Evolutionary conservation across 2,329 filamentous ascomycete genomes (phyloP).

Genomic region (Apiospora pterosperma): DNA sequence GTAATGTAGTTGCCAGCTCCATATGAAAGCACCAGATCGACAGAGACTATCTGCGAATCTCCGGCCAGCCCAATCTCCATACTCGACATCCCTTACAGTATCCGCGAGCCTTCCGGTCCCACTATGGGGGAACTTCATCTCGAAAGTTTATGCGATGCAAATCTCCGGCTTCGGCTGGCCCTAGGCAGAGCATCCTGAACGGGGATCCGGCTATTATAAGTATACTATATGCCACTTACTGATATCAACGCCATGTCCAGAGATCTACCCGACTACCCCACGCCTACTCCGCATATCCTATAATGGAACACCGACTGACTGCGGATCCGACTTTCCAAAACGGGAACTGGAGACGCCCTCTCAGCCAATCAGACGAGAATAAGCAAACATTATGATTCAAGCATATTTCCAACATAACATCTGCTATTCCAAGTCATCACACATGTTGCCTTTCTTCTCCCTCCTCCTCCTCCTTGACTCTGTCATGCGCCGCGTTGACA

Average conservation of each 20-base stretch:
- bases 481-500: constrained; percentile 12
- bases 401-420: too few relatives aligned
- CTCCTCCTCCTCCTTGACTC: constrained; percentile 5
- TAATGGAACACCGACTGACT: neutral
- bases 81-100: constrained; percentile 45
- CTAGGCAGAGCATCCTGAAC: constrained; percentile 34
- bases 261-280: neutral
- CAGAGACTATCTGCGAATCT: constrained; percentile 52
- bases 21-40: constrained; percentile 32
- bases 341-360: neutral
- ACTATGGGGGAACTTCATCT: constrained; percentile 46
- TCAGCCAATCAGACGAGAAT: neutral
- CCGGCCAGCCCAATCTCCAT: constrained; percentile 55
- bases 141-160: constrained; percentile 48
- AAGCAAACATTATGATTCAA: too few relatives aligned
- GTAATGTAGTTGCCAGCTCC: constrained; percentile 18
- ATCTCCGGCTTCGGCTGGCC: constrained; percentile 31
- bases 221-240: too few relatives aligned
- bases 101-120: constrained; percentile 52
- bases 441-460: constrained; percentile 14
- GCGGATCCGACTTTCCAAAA: neutral
- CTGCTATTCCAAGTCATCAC: too few relatives aligned
- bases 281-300: neutral
- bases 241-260: too few relatives aligned
- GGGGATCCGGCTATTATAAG: too few relatives aligned